phyloP scores from a whole-genome alignment of 1,284 basidiomycete species.

The Ustilago nuda region DNA sequence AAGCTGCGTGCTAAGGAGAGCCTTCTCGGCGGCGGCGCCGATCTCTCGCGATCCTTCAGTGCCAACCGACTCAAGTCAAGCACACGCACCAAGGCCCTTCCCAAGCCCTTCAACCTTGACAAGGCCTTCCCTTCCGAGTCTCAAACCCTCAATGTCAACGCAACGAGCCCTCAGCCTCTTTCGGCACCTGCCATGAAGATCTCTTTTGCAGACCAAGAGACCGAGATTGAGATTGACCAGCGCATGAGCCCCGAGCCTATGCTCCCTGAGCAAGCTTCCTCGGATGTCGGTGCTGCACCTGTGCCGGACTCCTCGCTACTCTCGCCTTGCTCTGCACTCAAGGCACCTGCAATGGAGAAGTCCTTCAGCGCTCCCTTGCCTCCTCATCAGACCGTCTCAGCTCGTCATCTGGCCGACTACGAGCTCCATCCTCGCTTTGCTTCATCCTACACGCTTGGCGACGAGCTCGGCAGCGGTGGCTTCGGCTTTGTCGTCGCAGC shows the following conservation, averaged over 20 bases:
- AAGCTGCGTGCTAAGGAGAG: constrained; percentile 46
- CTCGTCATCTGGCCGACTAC: constrained; percentile 58
- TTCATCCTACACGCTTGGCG: constrained; percentile 75
- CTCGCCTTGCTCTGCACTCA: constrained; percentile 40
- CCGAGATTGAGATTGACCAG: constrained; percentile 38
- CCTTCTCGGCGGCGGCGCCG: constrained; percentile 45
- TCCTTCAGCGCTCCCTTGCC: constrained; percentile 54
- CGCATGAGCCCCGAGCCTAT: constrained; percentile 35
- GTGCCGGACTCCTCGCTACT: constrained; percentile 31
- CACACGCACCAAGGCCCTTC: constrained; percentile 42
- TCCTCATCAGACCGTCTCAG: constrained; percentile 54
- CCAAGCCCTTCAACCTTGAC: constrained; percentile 49
- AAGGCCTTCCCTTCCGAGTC: constrained; percentile 36
- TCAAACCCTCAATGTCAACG: constrained; percentile 15
- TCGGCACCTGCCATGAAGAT: constrained; percentile 54
- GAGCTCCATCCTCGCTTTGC: constrained; percentile 80
- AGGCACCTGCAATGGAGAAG: constrained; percentile 67
- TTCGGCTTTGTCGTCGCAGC: constrained; percentile 83
- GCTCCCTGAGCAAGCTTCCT: constrained; percentile 14
- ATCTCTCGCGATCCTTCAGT: constrained; percentile 49
- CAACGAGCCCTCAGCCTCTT: constrained; percentile 32
- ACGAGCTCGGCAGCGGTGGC: constrained; percentile 86
- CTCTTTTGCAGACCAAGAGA: constrained; percentile 42
- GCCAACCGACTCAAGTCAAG: constrained; percentile 47
- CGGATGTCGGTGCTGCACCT: constrained; percentile 16